phyloP scores from a whole-genome alignment of 2,329 filamentous ascomycete genomes.

The Dothistroma pini region DNA sequence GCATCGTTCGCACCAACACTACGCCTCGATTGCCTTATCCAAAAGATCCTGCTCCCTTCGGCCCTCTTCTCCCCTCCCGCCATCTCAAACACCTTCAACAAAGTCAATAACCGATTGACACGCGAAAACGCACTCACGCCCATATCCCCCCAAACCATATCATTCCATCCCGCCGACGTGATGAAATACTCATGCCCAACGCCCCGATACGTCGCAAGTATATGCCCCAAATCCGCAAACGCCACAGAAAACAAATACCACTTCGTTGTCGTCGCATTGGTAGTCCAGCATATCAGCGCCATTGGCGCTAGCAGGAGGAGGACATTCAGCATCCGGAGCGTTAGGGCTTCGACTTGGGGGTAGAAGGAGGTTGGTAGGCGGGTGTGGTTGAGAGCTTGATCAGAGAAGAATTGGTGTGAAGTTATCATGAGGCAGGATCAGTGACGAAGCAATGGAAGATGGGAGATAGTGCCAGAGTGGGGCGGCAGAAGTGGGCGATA shows the following conservation, averaged over 20 bases:
- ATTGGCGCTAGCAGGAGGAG: conserved; percentile 18
- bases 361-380: conserved; percentile 2
- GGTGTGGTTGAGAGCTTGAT: conserved; percentile 13
- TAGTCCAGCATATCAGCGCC: conserved; percentile 22
- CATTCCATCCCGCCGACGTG: conserved; percentile 15
- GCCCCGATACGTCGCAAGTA: conserved; percentile 18
- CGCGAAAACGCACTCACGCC: conserved; percentile 16
- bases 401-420: conserved; percentile 11
- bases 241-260: conserved; percentile 18
- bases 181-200: conserved; percentile 15
- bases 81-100: conserved; percentile 16
- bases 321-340: conserved; percentile 16
- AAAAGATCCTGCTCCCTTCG: neutral
- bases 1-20: too few relatives aligned
- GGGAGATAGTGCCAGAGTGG: too few relatives aligned
- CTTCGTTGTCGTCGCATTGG: conserved; percentile 6
- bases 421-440: too few relatives aligned
- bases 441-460: too few relatives aligned
- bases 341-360: conserved; percentile 17
- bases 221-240: conserved; percentile 19
- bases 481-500: too few relatives aligned
- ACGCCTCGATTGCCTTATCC: too few relatives aligned
- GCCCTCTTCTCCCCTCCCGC: neutral
- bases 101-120: conserved; percentile 14
- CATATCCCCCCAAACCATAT: conserved; percentile 21